These are phyloP conservation scores for Trametes sanguinea DNA, from an alignment of 768 basidiomycete genomes.

Conservation along the genomic window DNA sequence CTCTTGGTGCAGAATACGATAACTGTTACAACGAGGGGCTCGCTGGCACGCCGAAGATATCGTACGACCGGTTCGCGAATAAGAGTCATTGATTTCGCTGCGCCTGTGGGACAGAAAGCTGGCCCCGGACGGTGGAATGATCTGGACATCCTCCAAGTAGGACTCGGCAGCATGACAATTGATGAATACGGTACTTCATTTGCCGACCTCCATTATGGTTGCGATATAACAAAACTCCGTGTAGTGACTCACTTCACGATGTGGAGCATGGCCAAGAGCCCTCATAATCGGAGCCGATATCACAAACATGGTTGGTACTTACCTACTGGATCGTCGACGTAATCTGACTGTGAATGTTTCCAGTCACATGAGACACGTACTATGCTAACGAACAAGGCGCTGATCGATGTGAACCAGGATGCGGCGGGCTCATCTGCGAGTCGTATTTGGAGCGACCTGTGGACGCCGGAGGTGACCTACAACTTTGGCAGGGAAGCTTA, in stretches of 20 bases:
- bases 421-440: slow-evolving; percentile 33
- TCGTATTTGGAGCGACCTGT: slow-evolving; percentile 36
- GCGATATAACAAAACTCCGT: too few species aligned
- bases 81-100: slow-evolving; percentile 41
- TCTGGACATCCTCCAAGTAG: slow-evolving; percentile 42
- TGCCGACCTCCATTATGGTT: background rate
- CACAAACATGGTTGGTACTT: slow-evolving; percentile 36
- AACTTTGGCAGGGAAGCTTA: slow-evolving; percentile 38
- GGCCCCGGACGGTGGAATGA: slow-evolving; percentile 40
- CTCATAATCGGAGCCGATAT: slow-evolving; percentile 45
- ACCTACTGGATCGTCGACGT: background rate
- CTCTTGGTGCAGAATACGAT: slow-evolving; percentile 33
- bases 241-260: slow-evolving; percentile 44
- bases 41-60: slow-evolving; percentile 37
- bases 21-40: slow-evolving; percentile 44
- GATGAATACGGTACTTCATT: slow-evolving; percentile 40
- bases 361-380: slow-evolving; percentile 38
- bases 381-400: slow-evolving; percentile 41
- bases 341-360: background rate
- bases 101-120: slow-evolving; percentile 39
- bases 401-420: slow-evolving; percentile 41
- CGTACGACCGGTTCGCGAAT: slow-evolving; percentile 38
- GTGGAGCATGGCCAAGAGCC: slow-evolving; percentile 45
- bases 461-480: slow-evolving; percentile 33
- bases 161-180: slow-evolving; percentile 41